phyloP scores from a whole-genome alignment of 108 stramenopile genomes.

The Conticribra guillardii region DNA sequence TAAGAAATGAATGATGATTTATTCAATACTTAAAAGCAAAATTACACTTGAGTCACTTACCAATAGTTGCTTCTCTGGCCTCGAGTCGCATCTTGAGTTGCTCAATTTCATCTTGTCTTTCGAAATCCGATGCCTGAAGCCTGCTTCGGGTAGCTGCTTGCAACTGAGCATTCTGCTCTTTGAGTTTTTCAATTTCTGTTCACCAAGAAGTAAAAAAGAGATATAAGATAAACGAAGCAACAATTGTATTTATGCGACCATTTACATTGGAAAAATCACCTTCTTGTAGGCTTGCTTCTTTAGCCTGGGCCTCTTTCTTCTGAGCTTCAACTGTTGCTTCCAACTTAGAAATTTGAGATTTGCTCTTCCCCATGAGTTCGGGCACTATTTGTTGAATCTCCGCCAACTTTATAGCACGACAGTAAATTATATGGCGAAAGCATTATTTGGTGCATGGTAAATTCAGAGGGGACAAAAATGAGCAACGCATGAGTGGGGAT shows the following conservation, averaged over 20 bases:
- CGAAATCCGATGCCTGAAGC: slow-evolving; percentile 35
- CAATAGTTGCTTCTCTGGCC: slow-evolving; percentile 49
- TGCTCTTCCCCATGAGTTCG: slow-evolving; percentile 50
- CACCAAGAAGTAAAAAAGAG: background rate
- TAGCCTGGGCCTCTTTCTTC: slow-evolving; percentile 15
- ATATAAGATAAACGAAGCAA: background rate
- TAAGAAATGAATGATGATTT: background rate
- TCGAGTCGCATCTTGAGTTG: slow-evolving; percentile 44
- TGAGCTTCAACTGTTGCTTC: slow-evolving; percentile 23
- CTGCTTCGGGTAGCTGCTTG: slow-evolving; percentile 48
- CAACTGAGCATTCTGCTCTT: slow-evolving; percentile 36
- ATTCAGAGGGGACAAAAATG: no score
- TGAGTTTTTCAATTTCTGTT: slow-evolving; percentile 27
- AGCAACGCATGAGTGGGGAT: no score
- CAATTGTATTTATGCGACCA: no score
- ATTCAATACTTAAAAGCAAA: background rate
- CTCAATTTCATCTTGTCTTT: slow-evolving; percentile 48
- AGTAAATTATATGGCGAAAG: no score
- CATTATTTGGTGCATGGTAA: no score
- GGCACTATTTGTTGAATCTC: slow-evolving; percentile 50
- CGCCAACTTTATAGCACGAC: no score
- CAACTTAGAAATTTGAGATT: slow-evolving; percentile 41
- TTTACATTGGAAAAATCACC: no score
- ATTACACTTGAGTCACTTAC: slow-evolving; percentile 16
- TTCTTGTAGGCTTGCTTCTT: slow-evolving; percentile 19